Conservation (phyloP, 176 grass and related monocot genomes). For the Oryza punctata region DNA sequence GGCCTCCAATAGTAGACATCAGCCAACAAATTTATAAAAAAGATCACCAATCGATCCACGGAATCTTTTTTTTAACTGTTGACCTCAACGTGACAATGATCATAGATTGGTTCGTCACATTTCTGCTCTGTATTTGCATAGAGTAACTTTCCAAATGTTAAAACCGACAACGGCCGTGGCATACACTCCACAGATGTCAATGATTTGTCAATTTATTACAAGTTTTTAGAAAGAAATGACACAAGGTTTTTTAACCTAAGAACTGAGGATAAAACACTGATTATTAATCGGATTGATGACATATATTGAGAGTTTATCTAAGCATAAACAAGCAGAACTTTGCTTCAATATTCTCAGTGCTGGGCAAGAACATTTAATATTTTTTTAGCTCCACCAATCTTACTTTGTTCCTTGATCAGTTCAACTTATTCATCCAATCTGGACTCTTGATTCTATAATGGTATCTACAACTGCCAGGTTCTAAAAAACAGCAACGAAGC, state of each 20-base stretch:
- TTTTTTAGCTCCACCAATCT: constrained; percentile 28
- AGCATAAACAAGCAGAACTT: constrained; percentile 32
- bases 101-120: constrained; percentile 7
- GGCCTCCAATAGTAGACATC: constrained; percentile 14
- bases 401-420: constrained; percentile 32
- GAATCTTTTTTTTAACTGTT: background rate
- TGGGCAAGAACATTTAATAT: constrained; percentile 17
- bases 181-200: constrained; percentile 14
- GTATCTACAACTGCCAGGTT: constrained; percentile 36
- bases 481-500: background rate
- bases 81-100: background rate
- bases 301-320: constrained; percentile 19
- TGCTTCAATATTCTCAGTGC: constrained; percentile 39
- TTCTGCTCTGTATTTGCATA: constrained; percentile 15
- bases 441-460: constrained; percentile 42
- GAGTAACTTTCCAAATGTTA: constrained; percentile 32
- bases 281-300: constrained; percentile 14
- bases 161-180: constrained; percentile 35
- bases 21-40: background rate
- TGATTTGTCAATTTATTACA: constrained; percentile 15
- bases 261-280: constrained; percentile 20
- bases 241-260: constrained; percentile 6
- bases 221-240: background rate
- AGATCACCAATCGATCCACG: background rate
- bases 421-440: constrained; percentile 38